These are phyloP conservation scores for Kalanchoe fedtschenkoi DNA, from an alignment of 164 flowering plant genomes.

Conservation along the genomic window DNA sequence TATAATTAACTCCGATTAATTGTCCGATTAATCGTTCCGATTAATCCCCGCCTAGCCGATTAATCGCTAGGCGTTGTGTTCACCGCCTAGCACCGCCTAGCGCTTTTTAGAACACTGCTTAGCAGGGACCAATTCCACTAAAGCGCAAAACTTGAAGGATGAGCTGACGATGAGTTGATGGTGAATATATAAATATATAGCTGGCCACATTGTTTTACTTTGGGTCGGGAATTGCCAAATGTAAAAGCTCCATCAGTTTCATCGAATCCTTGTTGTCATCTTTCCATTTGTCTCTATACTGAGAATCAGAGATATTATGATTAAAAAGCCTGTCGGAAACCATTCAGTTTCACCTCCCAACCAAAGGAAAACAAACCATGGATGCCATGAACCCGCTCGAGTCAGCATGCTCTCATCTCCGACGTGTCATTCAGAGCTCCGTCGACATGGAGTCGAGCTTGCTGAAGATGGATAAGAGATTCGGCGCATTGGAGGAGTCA, in stretches of 20 bases:
- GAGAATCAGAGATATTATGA: too few species aligned
- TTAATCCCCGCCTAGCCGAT: too few species aligned
- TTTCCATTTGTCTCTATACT: not conserved
- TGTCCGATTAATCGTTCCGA: too few species aligned
- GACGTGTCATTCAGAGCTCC: constrained; percentile 28
- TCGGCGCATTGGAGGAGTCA: constrained; percentile 21
- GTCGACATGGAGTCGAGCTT: constrained; percentile 21
- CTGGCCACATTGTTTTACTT: not conserved
- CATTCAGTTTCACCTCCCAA: constrained; percentile 1
- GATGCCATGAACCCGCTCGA: constrained; percentile 26
- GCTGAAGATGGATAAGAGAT: constrained; percentile 28
- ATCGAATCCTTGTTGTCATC: not conserved
- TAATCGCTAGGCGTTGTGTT: too few species aligned
- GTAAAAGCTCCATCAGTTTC: not conserved
- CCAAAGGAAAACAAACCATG: too few species aligned
- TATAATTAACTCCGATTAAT: too few species aligned
- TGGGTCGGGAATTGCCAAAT: not conserved
- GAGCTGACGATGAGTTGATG: too few species aligned
- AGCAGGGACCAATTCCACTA: too few species aligned
- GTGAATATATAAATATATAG: not conserved
- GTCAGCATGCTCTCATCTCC: constrained; percentile 34
- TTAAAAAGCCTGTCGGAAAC: not conserved
- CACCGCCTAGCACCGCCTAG: too few species aligned
- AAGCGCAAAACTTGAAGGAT: not conserved
- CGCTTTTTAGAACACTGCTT: too few species aligned